A percentile compares a stretch with the other conserved stretches of the same genome.
Evolutionary conservation across 2,329 filamentous ascomycete genomes (phyloP).

Genomic region (Cercospora beticola): DNA sequence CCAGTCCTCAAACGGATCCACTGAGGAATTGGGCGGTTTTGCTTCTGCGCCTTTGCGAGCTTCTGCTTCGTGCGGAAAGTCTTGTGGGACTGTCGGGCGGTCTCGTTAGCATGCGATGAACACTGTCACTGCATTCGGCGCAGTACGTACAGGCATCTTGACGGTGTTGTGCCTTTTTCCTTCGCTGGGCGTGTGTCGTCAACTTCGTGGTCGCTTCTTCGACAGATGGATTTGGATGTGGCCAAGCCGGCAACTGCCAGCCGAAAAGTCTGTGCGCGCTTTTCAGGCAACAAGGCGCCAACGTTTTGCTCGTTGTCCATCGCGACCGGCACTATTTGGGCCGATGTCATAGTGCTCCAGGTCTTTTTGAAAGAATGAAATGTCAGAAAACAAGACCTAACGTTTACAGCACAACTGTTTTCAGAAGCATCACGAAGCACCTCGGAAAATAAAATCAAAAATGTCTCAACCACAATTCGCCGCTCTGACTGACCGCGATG

Average conservation of each 20-base stretch:
- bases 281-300: constrained; percentile 6
- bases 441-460: constrained; percentile 1
- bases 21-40: constrained; percentile 99
- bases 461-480: constrained; percentile 26
- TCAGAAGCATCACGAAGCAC: constrained; percentile 10
- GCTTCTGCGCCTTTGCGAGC: constrained; percentile 99
- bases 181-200: constrained; percentile 20
- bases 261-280: constrained; percentile 5
- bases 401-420: constrained; percentile 6
- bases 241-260: background rate
- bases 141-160: constrained; percentile 39
- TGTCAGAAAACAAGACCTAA: background rate
- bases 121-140: background rate
- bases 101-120: constrained; percentile 15
- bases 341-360: constrained; percentile 11
- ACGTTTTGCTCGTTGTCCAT: constrained; percentile 1
- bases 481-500: constrained; percentile 29
- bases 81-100: constrained; percentile 81
- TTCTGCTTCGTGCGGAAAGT: constrained; percentile 99
- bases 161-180: constrained; percentile 25
- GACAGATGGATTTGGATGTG: constrained; percentile 7
- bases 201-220: constrained; percentile 4
- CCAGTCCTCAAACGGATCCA: constrained; percentile 98
- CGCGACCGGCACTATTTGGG: constrained; percentile 6
- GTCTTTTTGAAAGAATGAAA: constrained; percentile 2